phyloP scores from a whole-genome alignment of 352 stramenopile genomes.

The Heterotrichella gracilis region DNA sequence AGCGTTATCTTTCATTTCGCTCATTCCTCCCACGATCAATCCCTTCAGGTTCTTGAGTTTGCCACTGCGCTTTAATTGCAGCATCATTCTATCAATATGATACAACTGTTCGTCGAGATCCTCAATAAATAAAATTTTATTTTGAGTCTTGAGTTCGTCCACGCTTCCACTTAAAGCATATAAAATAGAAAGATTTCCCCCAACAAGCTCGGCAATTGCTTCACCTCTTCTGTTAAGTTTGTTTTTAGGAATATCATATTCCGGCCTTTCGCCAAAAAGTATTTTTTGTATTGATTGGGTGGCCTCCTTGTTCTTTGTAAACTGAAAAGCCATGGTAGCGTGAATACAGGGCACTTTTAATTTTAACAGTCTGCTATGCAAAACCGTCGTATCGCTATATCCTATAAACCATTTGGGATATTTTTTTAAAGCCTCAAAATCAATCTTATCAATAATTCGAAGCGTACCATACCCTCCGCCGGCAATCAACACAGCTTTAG shows the following conservation, averaged over 20 bases:
- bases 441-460: neutral
- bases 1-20: neutral
- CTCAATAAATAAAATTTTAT: conserved; percentile 4
- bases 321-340: neutral
- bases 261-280: neutral
- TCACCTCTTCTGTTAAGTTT: neutral
- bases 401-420: neutral
- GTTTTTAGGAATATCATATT: neutral
- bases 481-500: neutral
- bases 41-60: neutral
- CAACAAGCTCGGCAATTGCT: neutral
- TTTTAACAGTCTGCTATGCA: neutral
- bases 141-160: neutral
- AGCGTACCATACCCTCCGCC: neutral
- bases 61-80: neutral
- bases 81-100: neutral
- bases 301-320: neutral
- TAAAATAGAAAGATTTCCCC: neutral
- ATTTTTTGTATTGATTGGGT: neutral
- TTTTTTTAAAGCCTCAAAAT: neutral
- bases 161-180: neutral
- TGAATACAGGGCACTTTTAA: neutral
- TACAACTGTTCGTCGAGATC: neutral
- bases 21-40: neutral
- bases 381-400: neutral